A percentile compares a stretch with the other conserved stretches of the same genome.
phyloP scores from a whole-genome alignment of 352 stramenopile genomes.

The Globisporangium apiculatum region DNA sequence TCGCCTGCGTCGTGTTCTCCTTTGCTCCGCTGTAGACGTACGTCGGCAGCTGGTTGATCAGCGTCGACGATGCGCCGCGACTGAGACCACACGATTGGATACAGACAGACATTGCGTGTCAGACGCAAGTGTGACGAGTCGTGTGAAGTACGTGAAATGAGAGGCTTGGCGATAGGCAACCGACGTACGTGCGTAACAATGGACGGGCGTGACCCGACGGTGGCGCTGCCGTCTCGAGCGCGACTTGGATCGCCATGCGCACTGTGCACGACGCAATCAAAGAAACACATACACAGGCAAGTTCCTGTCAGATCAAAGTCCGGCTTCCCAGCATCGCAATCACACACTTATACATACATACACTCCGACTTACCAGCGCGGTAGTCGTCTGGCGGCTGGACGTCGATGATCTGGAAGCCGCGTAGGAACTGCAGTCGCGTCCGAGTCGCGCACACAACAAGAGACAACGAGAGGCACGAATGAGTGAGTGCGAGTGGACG shows the following conservation, averaged over 20 bases:
- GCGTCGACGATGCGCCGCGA: conserved; percentile 41
- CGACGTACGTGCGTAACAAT: conserved; percentile 24
- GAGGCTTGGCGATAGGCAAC: too few relatives aligned
- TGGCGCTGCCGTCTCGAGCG: conserved; percentile 20
- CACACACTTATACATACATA: too few relatives aligned
- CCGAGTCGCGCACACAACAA: background rate
- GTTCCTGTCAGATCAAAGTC: too few relatives aligned
- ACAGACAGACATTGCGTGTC: background rate
- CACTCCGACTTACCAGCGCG: conserved; percentile 19
- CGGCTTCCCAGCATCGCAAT: too few relatives aligned
- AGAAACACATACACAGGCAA: too few relatives aligned
- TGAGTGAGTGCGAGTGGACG: background rate
- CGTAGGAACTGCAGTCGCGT: conserved; percentile 12
- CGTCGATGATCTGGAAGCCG: conserved; percentile 18
- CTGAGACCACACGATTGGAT: conserved; percentile 16
- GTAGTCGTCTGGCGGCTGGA: conserved; percentile 27
- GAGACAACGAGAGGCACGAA: background rate
- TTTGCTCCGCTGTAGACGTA: conserved; percentile 67
- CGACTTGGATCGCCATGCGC: conserved; percentile 38
- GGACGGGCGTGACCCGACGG: conserved; percentile 17
- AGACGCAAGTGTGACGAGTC: background rate
- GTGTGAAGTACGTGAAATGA: too few relatives aligned
- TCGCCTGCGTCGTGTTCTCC: conserved; percentile 26
- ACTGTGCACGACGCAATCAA: conserved; percentile 21
- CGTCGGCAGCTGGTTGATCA: conserved; percentile 79